Base-by-base conservation (phyloP, 2,329 filamentous ascomycete genomes). In the Exophiala bonariae region DNA sequence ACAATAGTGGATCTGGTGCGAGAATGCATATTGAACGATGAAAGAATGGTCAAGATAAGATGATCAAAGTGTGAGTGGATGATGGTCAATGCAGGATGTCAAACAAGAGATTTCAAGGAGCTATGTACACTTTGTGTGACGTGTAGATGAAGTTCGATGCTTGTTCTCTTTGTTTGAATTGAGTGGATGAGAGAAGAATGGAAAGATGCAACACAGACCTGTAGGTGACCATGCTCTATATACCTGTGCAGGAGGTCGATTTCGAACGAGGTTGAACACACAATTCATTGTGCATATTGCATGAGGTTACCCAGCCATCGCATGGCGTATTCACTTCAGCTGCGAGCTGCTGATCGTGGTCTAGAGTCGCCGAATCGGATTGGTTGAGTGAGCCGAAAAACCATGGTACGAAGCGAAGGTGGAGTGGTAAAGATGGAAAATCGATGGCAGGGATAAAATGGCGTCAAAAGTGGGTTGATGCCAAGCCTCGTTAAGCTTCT, bases 1-100 rank as follows among this genome's bases (percentile, higher is more conserved):
- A 49, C 11, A n/a, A 32, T 16, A 7, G 34, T 34, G 33, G 45
- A 49, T 44, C 33, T 37, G 26, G 45, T 37, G 30, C 40, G 45
- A 13, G 40, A 49, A 44, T 38, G 26, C 45, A 49, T 49, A 26
- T 34, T 31, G 28, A 11, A 41, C 13, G 19, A 6, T 17, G 38
- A 41, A 41, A n/a, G 18, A 28, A 30, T 14, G 22, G 14, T 3
- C 20, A 37, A 37, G 16, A 14, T 8, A 31, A 35, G 2, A 36
- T 17, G 23, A 17, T n/a, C 31, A 11, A n/a, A 31, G 41, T n/a
- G 20, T n/a, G 35, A 19, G n/a, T n/a, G 35, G 35, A 37, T 6
- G 7, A 26, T 5, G 17, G 35, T 37, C 35, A 37, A 37, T 37
- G 35, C 35, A 37, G 18, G n/a, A 19, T 16, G 35, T 37, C 35